These are phyloP conservation scores for Teratosphaeria nubilosa DNA, from an alignment of 2,329 filamentous ascomycete species.

Conservation along the genomic window DNA sequence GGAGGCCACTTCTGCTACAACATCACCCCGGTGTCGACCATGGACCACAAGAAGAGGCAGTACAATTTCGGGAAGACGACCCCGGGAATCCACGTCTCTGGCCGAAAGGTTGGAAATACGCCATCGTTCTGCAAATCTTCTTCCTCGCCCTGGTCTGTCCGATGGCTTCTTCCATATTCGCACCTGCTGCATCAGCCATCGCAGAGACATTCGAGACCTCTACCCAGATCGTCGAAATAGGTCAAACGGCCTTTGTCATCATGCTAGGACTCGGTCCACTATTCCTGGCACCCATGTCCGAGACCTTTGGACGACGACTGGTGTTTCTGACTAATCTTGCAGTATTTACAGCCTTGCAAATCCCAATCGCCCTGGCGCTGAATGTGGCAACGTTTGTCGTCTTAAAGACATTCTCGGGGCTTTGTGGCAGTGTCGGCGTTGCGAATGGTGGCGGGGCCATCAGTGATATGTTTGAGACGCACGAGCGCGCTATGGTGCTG, in stretches of 20 bases:
- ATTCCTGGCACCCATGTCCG: conserved; percentile 35
- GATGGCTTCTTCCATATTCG: not conserved
- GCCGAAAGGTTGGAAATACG: not conserved
- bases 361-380: conserved; percentile 36
- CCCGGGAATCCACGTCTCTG: not conserved
- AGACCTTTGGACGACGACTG: conserved; percentile 36
- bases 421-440: conserved; percentile 41
- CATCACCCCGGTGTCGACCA: not conserved
- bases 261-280: conserved; percentile 39
- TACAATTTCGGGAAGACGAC: not conserved
- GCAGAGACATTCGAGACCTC: conserved; percentile 33
- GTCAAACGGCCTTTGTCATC: conserved; percentile 40
- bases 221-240: conserved; percentile 32
- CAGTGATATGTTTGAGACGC: conserved; percentile 39
- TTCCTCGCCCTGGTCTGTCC: not conserved
- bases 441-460: conserved; percentile 42
- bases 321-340: conserved; percentile 35
- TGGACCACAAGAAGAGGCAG: not conserved
- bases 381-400: conserved; percentile 34
- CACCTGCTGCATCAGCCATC: conserved; percentile 17
- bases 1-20: not conserved
- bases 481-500: conserved; percentile 26
- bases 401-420: conserved; percentile 35
- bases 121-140: not conserved
- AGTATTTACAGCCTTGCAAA: conserved; percentile 36